Percentiles rank a stretch among this genome's conserved stretches.
Conservation (phyloP, 23 red algal species). For the Gracilaria domingensis region DNA sequence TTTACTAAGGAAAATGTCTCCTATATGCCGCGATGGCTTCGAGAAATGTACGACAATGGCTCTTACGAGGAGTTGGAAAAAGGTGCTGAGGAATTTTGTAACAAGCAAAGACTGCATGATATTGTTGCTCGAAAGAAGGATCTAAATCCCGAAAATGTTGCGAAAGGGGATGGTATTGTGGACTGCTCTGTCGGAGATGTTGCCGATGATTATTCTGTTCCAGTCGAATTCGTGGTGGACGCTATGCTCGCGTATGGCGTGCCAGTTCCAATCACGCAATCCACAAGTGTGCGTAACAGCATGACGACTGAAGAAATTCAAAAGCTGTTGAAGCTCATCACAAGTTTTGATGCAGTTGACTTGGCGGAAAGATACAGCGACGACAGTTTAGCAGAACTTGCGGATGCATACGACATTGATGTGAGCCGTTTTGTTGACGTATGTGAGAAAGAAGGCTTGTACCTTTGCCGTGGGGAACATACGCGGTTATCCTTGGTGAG, state of each 20-base stretch:
- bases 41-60: conserved; percentile 47
- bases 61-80: conserved; percentile 58
- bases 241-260: conserved; percentile 65
- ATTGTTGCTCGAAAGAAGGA: conserved; percentile 60
- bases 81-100: conserved; percentile 27
- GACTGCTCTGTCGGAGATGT: conserved; percentile 80
- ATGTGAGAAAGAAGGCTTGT: conserved; percentile 60
- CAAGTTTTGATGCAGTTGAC: conserved; percentile 65
- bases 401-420: conserved; percentile 65
- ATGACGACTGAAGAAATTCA: conserved; percentile 79
- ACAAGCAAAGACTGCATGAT: conserved; percentile 58
- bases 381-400: conserved; percentile 55
- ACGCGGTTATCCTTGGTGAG: conserved; percentile 55
- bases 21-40: conserved; percentile 69
- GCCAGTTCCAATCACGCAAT: conserved; percentile 39
- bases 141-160: neutral
- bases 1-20: conserved; percentile 66
- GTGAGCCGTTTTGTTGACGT: conserved; percentile 35
- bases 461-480: conserved; percentile 29
- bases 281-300: conserved; percentile 57
- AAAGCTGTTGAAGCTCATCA: conserved; percentile 58
- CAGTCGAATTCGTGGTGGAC: conserved; percentile 75
- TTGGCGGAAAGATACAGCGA: conserved; percentile 73
- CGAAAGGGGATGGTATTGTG: conserved; percentile 57
- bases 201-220: conserved; percentile 71